phyloP scores from a whole-genome alignment of 2,329 filamentous ascomycete species.

The Trichoderma asperellum region DNA sequence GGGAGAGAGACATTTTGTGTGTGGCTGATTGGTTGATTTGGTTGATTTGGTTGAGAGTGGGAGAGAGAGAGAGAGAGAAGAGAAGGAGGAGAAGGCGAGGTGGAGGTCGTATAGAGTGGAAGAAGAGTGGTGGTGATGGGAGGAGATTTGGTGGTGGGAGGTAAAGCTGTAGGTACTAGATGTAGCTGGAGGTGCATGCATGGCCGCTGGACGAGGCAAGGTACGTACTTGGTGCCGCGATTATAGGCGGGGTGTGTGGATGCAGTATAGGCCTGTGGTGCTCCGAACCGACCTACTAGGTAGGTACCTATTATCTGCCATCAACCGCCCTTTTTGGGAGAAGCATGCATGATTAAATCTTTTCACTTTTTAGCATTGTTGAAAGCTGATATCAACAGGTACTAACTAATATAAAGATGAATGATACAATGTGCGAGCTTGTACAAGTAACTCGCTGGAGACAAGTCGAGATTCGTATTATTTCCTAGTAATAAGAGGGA shows the following conservation, averaged over 20 bases:
- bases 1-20: constrained; percentile 70
- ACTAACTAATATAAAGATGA: too few relatives aligned
- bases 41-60: neutral
- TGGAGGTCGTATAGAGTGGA: neutral
- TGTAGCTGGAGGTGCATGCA: too few relatives aligned
- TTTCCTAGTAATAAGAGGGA: too few relatives aligned
- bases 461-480: too few relatives aligned
- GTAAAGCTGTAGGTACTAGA: neutral
- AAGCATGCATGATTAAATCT: too few relatives aligned
- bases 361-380: too few relatives aligned
- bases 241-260: neutral
- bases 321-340: neutral
- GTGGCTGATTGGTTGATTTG: neutral
- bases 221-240: neutral
- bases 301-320: too few relatives aligned
- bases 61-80: neutral
- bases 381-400: too few relatives aligned
- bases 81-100: neutral
- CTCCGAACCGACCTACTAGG: too few relatives aligned
- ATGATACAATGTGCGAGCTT: too few relatives aligned
- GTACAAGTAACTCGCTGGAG: too few relatives aligned
- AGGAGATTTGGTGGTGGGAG: constrained; percentile 7
- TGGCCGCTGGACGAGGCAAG: too few relatives aligned
- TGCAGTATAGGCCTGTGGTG: neutral
- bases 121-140: neutral